Evolutionary conservation across 2,329 filamentous ascomycete genomes (phyloP), one percentile per base, ranked within the genome.

Genomic region (Trichoderma endophyticum): DNA sequence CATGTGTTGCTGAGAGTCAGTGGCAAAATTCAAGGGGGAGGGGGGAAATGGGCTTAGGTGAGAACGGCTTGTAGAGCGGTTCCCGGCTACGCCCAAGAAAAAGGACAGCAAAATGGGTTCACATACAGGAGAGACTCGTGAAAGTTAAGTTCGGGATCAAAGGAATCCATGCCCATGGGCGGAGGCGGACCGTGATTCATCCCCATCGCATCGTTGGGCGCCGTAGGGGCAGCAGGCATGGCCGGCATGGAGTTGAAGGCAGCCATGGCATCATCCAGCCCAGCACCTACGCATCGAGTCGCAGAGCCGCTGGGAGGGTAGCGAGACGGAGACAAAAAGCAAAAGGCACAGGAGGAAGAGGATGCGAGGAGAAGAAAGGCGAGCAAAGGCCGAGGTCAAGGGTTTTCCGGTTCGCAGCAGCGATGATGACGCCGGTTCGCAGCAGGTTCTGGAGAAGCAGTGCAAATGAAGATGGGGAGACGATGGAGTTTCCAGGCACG

Each of bases 71-170:
- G 56, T 30, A 32, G 18, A 60, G 56, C 28, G 56, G 28, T 32
- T n/a, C 14, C 15, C 43, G 28, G 39, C 66, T 24, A 24, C 15
- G 48, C 21, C 36, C 30, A 36, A 12, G 65, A 15, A 39, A 60
- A 48, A 32, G 36, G 36, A 21, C 39, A 60, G 57, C 15, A 15
- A 12, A 54, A 56, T 34, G 59, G n/a, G 32, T 32, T 72, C 32
- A 71, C 86, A 80, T 82, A 89, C 87, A 90, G 81, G 60, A 89
- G 80, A 57, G 86, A 83, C 26, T 89, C 87, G 76, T 89, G 87
- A 80, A 89, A 89, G 70, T 80, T 79, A 60, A 89, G 79, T 48
- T 87, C 85, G 54, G 83, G 81, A 62, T 88, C 85, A 74, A 89
- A 88, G 18, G 82, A 81, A 28, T 87, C 86, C 76, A 89, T 86